phyloP scores from a whole-genome alignment of 768 basidiomycete species.

The Tricholoma flavovirens region DNA sequence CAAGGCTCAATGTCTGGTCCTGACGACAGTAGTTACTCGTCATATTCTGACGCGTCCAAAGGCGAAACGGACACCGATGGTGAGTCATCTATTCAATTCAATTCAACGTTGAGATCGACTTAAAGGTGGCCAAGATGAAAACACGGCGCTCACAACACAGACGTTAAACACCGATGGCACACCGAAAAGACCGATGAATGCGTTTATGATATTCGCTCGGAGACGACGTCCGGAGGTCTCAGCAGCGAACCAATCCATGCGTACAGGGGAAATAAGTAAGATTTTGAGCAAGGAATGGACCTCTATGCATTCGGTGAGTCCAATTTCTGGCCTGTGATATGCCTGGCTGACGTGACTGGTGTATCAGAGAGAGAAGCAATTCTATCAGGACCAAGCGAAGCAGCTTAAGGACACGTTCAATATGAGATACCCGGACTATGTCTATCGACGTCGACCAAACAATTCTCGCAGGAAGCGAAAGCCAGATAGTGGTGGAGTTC shows the following conservation, averaged over 20 bases:
- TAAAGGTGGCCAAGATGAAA: constrained; percentile 20
- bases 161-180: constrained; percentile 83
- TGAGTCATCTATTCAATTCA: constrained; percentile 14
- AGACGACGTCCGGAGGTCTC: constrained; percentile 78
- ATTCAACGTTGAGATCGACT: neutral
- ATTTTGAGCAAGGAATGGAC: constrained; percentile 86
- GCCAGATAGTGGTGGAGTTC: constrained; percentile 25
- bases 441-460: constrained; percentile 83
- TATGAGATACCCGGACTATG: constrained; percentile 82
- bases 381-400: constrained; percentile 84
- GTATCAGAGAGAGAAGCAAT: constrained; percentile 70
- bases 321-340: neutral
- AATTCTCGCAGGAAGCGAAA: constrained; percentile 65
- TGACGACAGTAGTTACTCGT: constrained; percentile 44
- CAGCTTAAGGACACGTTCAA: constrained; percentile 84
- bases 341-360: neutral
- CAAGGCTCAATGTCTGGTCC: constrained; percentile 51
- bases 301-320: constrained; percentile 63
- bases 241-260: constrained; percentile 84
- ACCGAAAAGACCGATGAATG: constrained; percentile 89
- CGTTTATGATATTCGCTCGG: constrained; percentile 90
- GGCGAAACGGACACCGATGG: constrained; percentile 43
- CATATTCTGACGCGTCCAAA: constrained; percentile 33
- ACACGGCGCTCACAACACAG: constrained; percentile 59
- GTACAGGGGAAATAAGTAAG: constrained; percentile 87